Percentiles rank a stretch among this genome's conserved stretches.
Evolutionary conservation across 768 basidiomycete species (phyloP).

Genomic region (Baorangia bicolor): DNA sequence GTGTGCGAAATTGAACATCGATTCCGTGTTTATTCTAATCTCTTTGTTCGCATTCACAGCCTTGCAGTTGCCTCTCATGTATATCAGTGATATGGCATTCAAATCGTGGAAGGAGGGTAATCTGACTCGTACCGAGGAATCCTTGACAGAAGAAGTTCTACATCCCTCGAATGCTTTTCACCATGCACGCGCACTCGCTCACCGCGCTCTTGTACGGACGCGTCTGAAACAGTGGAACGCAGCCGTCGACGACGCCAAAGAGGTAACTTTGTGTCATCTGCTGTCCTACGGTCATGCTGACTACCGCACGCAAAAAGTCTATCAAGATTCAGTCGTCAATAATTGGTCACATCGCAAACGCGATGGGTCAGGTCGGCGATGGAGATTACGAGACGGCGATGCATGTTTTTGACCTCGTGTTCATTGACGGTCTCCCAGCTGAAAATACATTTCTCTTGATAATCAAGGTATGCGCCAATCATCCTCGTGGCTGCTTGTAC

Average conservation of each 20-base stretch:
- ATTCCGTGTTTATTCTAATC: not conserved
- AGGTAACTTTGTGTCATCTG: not conserved
- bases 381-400: conserved; percentile 3
- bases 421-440: not conserved
- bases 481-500: fast-evolving
- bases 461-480: conserved; percentile 1
- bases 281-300: not conserved
- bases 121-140: not conserved
- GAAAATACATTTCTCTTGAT: conserved; percentile 12
- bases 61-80: not conserved
- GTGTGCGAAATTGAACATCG: not conserved
- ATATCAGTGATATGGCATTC: not conserved
- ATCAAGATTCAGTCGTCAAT: conserved; percentile 1
- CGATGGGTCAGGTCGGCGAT: not conserved
- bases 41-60: not conserved
- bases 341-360: conserved; percentile 10
- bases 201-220: not conserved
- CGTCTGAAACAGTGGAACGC: not conserved
- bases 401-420: conserved; percentile 8
- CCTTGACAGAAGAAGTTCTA: not conserved
- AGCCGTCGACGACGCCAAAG: conserved; percentile 4
- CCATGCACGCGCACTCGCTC: not conserved
- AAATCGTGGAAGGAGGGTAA: not conserved
- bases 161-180: not conserved
- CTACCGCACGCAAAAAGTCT: not conserved